Base-by-base conservation (phyloP, 306 rosid species). In the Rosa rugosa region DNA sequence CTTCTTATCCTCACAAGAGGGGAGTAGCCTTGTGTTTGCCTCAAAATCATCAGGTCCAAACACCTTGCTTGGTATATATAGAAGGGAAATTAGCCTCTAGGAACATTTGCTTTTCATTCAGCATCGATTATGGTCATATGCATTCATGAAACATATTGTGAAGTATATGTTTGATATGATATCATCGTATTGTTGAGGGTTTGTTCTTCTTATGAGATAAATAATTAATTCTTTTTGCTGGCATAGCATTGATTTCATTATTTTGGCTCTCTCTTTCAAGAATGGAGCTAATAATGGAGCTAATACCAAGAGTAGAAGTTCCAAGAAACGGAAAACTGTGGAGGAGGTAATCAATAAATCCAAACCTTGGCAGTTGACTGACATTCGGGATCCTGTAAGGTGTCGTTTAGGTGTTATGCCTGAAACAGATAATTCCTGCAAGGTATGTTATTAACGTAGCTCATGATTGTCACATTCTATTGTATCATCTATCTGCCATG, bases 371-470 rank as follows among this genome's bases (percentile, higher is more conserved):
- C 94, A 90, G 82, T 88, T 88, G 85, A 82, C 93, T 79, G 97
- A 92, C 87, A 88, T 94, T 88, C 84, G 83, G 83, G 94, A 94
- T 81, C 79, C 93, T 77, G 89, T 20, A 81, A 92, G 89, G 71
- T 94, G 91, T 80, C 96, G 88, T 80, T 77, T 85, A 77, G 94
- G 85, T 80, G 83, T 85, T 87, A 77, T 94, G 93, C 97, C 98
- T 57, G 96, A 90, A 75, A 79, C 90, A 9, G 97, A 90, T 84
- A 42, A 90, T 73, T 85, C 92, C 75, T 67, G 85, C 93, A 94
- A 91, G 98, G 98, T 94, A 76, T 79, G 93, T 84, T 47, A 46
- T 2, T 22, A 0, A 27, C 42, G 51, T 76, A 56, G 73, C 54
- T 85, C 47, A 51, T 68, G 69, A 40, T 66, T 77, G 3, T 77